Conservation (phyloP, 2,329 filamentous ascomycete genomes). For the Scortechinia acanthostroma region DNA sequence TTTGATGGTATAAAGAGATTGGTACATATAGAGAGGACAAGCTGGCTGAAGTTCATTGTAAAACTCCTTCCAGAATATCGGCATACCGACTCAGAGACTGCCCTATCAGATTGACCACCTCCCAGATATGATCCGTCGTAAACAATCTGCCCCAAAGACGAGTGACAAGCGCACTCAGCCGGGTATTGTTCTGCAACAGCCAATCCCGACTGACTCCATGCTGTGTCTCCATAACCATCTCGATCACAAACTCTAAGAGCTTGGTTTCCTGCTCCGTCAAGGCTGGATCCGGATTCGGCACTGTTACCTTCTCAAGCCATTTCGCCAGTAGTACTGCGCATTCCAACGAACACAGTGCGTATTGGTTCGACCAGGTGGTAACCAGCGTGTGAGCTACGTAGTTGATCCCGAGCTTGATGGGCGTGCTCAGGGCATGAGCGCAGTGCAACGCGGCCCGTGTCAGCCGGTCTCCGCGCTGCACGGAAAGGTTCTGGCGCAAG, state of each 20-base stretch:
- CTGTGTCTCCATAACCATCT: slow-evolving; percentile 16
- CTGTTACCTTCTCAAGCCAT: slow-evolving; percentile 13
- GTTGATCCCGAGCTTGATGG: slow-evolving; percentile 33
- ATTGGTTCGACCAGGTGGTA: slow-evolving; percentile 34
- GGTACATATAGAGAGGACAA: too few relatives aligned
- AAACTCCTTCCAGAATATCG: background rate
- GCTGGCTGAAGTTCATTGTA: too few relatives aligned
- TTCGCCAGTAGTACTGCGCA: slow-evolving; percentile 34
- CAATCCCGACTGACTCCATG: slow-evolving; percentile 6
- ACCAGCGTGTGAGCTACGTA: slow-evolving; percentile 33
- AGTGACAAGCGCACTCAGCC: slow-evolving; percentile 9
- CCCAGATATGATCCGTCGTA: slow-evolving; percentile 23
- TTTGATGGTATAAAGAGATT: too few relatives aligned
- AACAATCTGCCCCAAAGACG: slow-evolving; percentile 19
- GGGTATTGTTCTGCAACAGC: slow-evolving; percentile 20
- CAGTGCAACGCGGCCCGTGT: slow-evolving; percentile 30
- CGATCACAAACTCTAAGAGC: slow-evolving; percentile 21
- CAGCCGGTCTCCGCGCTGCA: slow-evolving; percentile 27
- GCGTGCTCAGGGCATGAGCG: slow-evolving; percentile 35
- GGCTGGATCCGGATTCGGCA: slow-evolving; percentile 10
- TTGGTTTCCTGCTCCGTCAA: slow-evolving; percentile 20
- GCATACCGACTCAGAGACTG: slow-evolving; percentile 15
- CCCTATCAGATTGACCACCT: slow-evolving; percentile 22
- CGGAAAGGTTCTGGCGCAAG: slow-evolving; percentile 13
- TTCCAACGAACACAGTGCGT: slow-evolving; percentile 34